Percentiles rank a stretch among this genome's conserved stretches.
Conservation (phyloP, 257 asterid genomes). For the Schizonepeta tenuifolia region DNA sequence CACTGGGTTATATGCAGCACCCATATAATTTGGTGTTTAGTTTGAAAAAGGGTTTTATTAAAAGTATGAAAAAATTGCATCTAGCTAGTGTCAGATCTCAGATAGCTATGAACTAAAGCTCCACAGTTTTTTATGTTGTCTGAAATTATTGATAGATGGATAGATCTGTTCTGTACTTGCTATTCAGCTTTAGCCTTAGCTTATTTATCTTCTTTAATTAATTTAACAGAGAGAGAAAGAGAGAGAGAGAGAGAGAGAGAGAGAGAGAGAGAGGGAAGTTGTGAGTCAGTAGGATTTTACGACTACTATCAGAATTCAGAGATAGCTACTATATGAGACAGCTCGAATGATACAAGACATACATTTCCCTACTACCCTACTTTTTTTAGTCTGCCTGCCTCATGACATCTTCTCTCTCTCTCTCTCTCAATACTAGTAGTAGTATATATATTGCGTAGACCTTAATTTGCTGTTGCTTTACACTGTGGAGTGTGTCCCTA, state of each 20-base stretch:
- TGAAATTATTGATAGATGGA: neutral
- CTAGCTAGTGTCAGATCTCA: constrained; percentile 21
- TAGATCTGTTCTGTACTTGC: constrained; percentile 28
- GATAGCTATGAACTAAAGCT: constrained; percentile 34
- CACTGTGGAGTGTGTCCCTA: neutral
- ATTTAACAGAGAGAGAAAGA: too few species aligned
- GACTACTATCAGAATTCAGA: neutral
- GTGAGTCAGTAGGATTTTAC: too few species aligned
- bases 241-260: too few species aligned
- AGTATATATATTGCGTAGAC: neutral
- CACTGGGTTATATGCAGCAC: constrained; percentile 13
- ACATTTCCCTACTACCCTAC: constrained; percentile 11
- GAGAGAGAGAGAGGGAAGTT: too few species aligned
- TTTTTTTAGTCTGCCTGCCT: neutral
- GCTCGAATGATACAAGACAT: constrained; percentile 36
- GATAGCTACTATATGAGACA: constrained; percentile 21
- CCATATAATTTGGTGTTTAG: neutral
- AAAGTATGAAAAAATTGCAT: neutral
- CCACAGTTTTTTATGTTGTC: constrained; percentile 33
- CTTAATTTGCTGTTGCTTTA: neutral
- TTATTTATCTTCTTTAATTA: neutral
- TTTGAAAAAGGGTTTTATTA: neutral
- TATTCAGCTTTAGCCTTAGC: constrained; percentile 4
- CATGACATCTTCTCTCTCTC: neutral
- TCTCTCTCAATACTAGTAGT: neutral